A percentile compares a stretch with the other conserved stretches of the same genome.
phyloP scores from a whole-genome alignment of 768 basidiomycete species.

The Gautieria morchelliformis region DNA sequence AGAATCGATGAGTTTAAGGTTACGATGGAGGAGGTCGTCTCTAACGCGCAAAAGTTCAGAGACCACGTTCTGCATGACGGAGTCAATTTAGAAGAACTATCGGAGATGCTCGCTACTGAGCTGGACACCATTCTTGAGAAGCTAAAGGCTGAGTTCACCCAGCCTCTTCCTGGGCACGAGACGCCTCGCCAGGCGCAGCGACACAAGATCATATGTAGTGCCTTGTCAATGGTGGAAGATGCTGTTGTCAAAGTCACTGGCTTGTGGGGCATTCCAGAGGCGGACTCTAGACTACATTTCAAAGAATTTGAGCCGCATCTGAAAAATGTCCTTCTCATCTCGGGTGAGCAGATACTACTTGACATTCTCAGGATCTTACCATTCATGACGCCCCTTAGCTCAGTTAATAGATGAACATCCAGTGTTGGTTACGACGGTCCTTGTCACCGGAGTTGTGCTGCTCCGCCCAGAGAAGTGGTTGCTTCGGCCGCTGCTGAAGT shows the following conservation, averaged over 20 bases:
- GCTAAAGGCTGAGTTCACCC: constrained; percentile 18
- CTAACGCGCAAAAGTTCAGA: constrained; percentile 11
- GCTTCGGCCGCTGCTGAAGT: constrained; percentile 20
- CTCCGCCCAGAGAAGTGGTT: constrained; percentile 24
- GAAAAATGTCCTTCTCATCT: not conserved
- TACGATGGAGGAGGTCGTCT: constrained; percentile 14
- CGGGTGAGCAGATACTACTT: not conserved
- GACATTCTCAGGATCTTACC: too few species aligned
- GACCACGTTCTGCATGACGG: not conserved
- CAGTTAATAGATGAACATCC: constrained; percentile 30
- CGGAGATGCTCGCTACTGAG: constrained; percentile 11
- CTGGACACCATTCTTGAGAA: constrained; percentile 17
- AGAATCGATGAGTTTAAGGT: constrained; percentile 17
- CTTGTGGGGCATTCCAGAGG: constrained; percentile 19
- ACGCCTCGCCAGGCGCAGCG: constrained; percentile 23
- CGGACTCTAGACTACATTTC: constrained; percentile 15
- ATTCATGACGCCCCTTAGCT: constrained; percentile 13
- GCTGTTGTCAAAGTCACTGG: constrained; percentile 17
- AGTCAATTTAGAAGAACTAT: constrained; percentile 11
- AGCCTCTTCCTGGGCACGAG: constrained; percentile 16
- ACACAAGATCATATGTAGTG: constrained; percentile 11
- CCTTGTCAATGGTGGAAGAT: constrained; percentile 19
- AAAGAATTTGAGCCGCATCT: constrained; percentile 17
- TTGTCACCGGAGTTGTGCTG: constrained; percentile 16
- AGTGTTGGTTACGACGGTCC: constrained; percentile 15